Base-by-base conservation (phyloP, 345 rosid genomes). In the Lepidium didymum region DNA sequence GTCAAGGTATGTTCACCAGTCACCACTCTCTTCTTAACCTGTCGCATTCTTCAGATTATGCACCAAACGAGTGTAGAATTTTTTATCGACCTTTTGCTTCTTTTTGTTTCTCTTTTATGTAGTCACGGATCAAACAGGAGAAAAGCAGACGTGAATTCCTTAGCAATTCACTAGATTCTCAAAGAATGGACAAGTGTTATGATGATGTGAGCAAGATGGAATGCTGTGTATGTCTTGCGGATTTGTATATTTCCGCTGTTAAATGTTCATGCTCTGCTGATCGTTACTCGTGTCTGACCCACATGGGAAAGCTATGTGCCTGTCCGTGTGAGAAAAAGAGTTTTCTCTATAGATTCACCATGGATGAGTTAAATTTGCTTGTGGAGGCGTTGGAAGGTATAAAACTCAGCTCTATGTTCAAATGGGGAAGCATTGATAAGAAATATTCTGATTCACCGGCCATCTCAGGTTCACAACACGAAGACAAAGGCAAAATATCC, bases 241-340 rank as follows among this genome's bases (percentile, higher is more conserved):
- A 90, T 77, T 65, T 90, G 77, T 80, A 86, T 72, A 82, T 87
- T 40, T 90, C 97, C 4, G 89, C 95, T 21, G 90, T 61, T 10
- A 31, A 41, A 14, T 90, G 92, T 63, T 55, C 72, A 10, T 86
- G 95, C 71, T 87, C 82, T n/a, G 65, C 72, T 37, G 75, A 71
- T 63, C 80, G 73, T 43, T 87, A 79, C 74, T 78, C 86, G 3
- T 90, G 94, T 27, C 74, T 82, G 64, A 68, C 34, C 68, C 92
- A 90, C 74, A 79, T 73, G 56, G 83, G 81, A 79, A 89, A 75
- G 66, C 85, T 85, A 37, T 90, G 97, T 60, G 77, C 76, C 27
- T 90, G 97, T 78, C 70, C 79, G 54, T 78, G 82, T 86, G 79
- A 73, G 19, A 68, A 53, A 36, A 86, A 73, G 82, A 77, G 80